Conservation (phyloP, 768 basidiomycete genomes). For the Mycena alexandri region DNA sequence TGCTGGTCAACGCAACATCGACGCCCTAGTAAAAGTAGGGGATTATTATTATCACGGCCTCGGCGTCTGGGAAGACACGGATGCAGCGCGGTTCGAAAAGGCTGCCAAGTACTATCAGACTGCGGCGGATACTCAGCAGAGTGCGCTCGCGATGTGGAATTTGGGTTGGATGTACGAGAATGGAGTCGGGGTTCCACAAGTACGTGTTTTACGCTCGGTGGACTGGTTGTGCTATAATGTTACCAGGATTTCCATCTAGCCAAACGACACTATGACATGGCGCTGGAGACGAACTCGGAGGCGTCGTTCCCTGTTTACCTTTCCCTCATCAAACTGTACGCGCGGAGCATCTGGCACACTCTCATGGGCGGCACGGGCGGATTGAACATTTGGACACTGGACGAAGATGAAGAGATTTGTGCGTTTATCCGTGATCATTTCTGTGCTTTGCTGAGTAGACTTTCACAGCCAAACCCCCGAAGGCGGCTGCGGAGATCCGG, state of each 20-base stretch:
- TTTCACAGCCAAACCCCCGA: constrained; percentile 26
- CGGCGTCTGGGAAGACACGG: constrained; percentile 79
- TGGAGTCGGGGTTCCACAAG: constrained; percentile 91
- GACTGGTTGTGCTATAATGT: neutral
- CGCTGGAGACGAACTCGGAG: constrained; percentile 88
- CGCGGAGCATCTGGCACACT: constrained; percentile 87
- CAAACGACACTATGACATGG: constrained; percentile 94
- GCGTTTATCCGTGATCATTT: constrained; percentile 30
- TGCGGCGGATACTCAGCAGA: constrained; percentile 92
- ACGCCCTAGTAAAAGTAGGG: constrained; percentile 97
- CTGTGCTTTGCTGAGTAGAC: constrained; percentile 1
- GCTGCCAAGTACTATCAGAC: constrained; percentile 95
- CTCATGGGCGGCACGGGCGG: constrained; percentile 78
- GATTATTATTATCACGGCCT: constrained; percentile 97
- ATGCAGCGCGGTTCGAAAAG: constrained; percentile 80
- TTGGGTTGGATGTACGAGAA: constrained; percentile 99
- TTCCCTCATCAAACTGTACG: constrained; percentile 85
- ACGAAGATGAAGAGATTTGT: constrained; percentile 63
- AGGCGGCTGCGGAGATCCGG: constrained; percentile 48
- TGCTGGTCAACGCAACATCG: constrained; percentile 94
- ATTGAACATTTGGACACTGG: constrained; percentile 73
- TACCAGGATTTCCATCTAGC: constrained; percentile 93
- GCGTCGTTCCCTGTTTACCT: constrained; percentile 90
- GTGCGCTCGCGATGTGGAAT: constrained; percentile 98
- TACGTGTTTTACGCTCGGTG: constrained; percentile 42